Evolutionary conservation across 805 yeast species (phyloP).

Genomic region (Ogataea ganodermae): DNA sequence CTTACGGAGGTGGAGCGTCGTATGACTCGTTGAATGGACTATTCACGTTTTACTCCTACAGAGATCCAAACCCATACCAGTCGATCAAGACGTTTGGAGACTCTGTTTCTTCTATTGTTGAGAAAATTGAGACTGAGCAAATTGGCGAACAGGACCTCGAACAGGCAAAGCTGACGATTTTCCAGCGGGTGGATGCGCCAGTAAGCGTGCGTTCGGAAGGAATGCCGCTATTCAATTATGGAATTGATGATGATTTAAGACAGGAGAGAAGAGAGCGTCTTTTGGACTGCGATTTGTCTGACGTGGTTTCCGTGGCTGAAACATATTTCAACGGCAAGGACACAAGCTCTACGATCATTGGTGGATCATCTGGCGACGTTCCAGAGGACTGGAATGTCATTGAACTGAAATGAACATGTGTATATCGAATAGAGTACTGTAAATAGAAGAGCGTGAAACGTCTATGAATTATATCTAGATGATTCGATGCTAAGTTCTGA

Average conservation of each 20-base stretch:
- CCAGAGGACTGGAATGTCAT: slow-evolving; percentile 11
- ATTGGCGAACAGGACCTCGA: slow-evolving; percentile 61
- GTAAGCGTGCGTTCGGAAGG: slow-evolving; percentile 81
- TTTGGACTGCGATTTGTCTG: slow-evolving; percentile 63
- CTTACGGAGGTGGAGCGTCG: slow-evolving; percentile 93
- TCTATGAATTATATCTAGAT: no score
- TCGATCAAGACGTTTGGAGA: slow-evolving; percentile 62
- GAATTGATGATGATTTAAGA: slow-evolving; percentile 74
- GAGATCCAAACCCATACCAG: slow-evolving; percentile 86
- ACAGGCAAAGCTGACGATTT: slow-evolving; percentile 87
- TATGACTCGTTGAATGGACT: slow-evolving; percentile 81
- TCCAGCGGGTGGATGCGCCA: slow-evolving; percentile 93
- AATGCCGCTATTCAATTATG: slow-evolving; percentile 59
- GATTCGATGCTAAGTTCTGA: no score
- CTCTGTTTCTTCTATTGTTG: slow-evolving; percentile 49
- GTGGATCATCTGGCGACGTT: slow-evolving; percentile 3
- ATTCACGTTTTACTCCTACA: slow-evolving; percentile 81
- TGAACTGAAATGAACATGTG: not conserved
- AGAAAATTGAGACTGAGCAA: slow-evolving; percentile 25
- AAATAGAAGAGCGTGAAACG: not conserved
- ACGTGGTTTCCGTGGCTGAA: slow-evolving; percentile 40
- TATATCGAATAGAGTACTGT: no score
- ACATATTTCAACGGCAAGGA: slow-evolving; percentile 2
- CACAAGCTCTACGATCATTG: slow-evolving; percentile 14
- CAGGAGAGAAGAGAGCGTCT: slow-evolving; percentile 78